Percentiles rank a stretch among this genome's conserved stretches.
These are phyloP conservation scores for Laburnicola sp. DNA, from an alignment of 2,329 filamentous ascomycete species.

Conservation along the genomic window DNA sequence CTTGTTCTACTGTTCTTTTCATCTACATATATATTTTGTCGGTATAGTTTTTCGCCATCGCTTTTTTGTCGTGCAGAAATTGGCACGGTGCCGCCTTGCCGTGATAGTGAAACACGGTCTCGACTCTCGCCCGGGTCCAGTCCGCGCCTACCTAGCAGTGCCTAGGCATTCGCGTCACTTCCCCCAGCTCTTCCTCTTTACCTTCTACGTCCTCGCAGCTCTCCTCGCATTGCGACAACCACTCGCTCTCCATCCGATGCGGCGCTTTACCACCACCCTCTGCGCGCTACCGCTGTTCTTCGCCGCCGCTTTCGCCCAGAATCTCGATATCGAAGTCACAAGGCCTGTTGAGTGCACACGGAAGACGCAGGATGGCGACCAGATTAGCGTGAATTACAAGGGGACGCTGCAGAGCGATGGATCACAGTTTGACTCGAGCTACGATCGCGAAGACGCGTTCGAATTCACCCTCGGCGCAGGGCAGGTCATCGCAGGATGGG, in stretches of 20 bases:
- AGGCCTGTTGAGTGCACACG: slow-evolving; percentile 49
- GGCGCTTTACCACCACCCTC: slow-evolving; percentile 26
- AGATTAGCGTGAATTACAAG: slow-evolving; percentile 53
- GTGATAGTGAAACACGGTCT: too few relatives aligned
- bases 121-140: too few relatives aligned
- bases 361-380: slow-evolving; percentile 52
- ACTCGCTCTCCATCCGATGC: slow-evolving; percentile 28
- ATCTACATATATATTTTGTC: too few relatives aligned
- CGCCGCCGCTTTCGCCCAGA: slow-evolving; percentile 27
- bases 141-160: too few relatives aligned
- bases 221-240: slow-evolving; percentile 2
- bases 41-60: too few relatives aligned
- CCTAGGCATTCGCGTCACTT: too few relatives aligned
- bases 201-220: slow-evolving; percentile 1
- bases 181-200: not conserved
- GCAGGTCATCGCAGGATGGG: slow-evolving; percentile 93
- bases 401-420: slow-evolving; percentile 62
- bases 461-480: slow-evolving; percentile 77
- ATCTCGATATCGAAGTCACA: slow-evolving; percentile 49
- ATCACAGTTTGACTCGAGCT: slow-evolving; percentile 80
- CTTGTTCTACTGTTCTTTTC: too few relatives aligned
- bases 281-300: slow-evolving; percentile 27
- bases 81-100: too few relatives aligned
- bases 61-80: too few relatives aligned
- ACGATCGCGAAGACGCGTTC: slow-evolving; percentile 76